Base-by-base conservation (phyloP, 192 early-diverging fungal species). In the Coemansia sp. region DNA sequence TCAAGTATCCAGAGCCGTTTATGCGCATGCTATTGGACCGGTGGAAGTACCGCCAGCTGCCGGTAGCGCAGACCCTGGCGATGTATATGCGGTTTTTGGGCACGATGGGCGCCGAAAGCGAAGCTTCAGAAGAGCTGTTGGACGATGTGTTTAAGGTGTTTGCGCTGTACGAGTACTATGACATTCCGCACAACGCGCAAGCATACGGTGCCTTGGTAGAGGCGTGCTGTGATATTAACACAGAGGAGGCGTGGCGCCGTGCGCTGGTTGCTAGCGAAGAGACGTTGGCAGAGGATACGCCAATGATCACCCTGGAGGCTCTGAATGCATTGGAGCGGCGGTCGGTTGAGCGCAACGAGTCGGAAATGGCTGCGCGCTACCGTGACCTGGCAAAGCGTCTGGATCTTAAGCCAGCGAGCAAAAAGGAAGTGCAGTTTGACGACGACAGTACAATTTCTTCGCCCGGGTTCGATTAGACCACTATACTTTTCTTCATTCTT, bases 41-140 rank as follows among this genome's bases (percentile, higher is more conserved):
- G 5, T 82, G 79, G 79, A 75, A 63, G 63, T 82, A 75, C 63
- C 69, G 74, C 26, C 74, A 68, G 57, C 32, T 82, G 43, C 79
- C 79, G 0, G 61, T 73, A 12, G 20, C 54, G 6, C 62, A 73
- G 9, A 70, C 48, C 18, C 24, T 82, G 66, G 69, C 73, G 0
- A 23, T 32, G 19, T 70, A 75, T 27, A 73, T 71, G 3, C 35
- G 57, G 56, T 69, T 62, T 47, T 41, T 82, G 52, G 57, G 41
- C 9, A 48, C 53, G 10, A 32, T 52, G 13, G 47, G 47, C 12
- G 49, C 22, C 10, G 52, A 65, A 20, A 57, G 35, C 7, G 43
- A 52, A 1, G 26, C 27, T 4, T 47, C 49, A 0, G 61, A 65
- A 6, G 7, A 38, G 54, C 19, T 64, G 50, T 55, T 82, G 11